Conservation (phyloP, 2,329 filamentous ascomycete genomes). For the Fusarium udum region DNA sequence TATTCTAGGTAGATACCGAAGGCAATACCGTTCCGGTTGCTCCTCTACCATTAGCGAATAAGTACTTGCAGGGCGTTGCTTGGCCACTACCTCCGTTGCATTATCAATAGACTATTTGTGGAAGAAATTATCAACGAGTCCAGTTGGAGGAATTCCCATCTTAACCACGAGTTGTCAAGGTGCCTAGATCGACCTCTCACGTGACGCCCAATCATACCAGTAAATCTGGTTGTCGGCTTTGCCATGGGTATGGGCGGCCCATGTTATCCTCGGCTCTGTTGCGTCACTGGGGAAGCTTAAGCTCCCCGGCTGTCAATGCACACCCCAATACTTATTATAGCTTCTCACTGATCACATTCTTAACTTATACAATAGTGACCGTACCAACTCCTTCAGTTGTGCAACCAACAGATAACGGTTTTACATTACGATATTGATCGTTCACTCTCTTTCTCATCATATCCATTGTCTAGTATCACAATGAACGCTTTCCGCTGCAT, state of each 20-base stretch:
- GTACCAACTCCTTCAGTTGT: background rate
- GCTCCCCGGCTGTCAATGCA: slow-evolving; percentile 18
- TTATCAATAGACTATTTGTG: background rate
- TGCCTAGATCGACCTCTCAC: slow-evolving; percentile 5
- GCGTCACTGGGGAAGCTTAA: slow-evolving; percentile 41
- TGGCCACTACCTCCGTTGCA: background rate
- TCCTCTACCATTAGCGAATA: background rate
- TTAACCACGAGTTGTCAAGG: background rate
- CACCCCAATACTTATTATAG: slow-evolving; percentile 17
- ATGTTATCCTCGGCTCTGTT: slow-evolving; percentile 44
- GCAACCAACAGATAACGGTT: background rate
- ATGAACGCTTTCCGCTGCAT: slow-evolving; percentile 68
- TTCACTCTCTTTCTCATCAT: background rate
- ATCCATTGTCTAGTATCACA: slow-evolving; percentile 4
- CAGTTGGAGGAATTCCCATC: background rate
- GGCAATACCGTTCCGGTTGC: background rate
- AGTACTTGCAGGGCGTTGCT: background rate
- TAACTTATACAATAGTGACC: slow-evolving; percentile 5
- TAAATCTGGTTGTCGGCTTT: slow-evolving; percentile 31
- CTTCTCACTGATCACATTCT: slow-evolving; percentile 12
- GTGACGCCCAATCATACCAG: slow-evolving; percentile 27
- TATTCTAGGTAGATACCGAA: background rate
- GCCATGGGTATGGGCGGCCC: slow-evolving; percentile 30
- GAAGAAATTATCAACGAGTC: background rate
- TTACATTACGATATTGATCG: background rate